These are phyloP conservation scores for Pythium chondricola DNA, from an alignment of 352 stramenopile species.

Conservation along the genomic window DNA sequence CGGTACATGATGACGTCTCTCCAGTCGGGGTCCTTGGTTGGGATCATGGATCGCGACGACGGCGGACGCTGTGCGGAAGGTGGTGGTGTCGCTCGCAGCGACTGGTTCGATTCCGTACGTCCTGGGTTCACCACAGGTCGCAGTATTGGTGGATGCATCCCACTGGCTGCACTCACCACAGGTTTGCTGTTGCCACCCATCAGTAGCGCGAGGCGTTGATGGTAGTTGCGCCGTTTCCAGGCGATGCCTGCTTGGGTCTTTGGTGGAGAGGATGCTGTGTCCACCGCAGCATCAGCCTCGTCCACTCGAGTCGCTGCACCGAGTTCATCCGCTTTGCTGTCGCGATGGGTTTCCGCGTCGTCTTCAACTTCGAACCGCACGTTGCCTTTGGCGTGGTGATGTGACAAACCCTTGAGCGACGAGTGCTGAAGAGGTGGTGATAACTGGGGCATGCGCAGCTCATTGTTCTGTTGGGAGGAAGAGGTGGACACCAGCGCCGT, in stretches of 20 bases:
- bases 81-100: neutral
- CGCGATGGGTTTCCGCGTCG: neutral
- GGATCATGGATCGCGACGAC: conserved; percentile 11
- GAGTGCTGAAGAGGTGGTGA: no score
- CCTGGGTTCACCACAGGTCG: conserved; percentile 12
- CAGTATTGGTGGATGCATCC: neutral
- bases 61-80: neutral
- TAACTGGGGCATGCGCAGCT: no score
- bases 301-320: neutral
- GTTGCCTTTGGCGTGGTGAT: neutral
- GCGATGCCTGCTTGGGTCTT: neutral
- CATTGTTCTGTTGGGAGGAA: neutral
- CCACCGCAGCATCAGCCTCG: neutral
- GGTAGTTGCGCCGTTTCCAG: conserved; percentile 1
- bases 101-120: neutral
- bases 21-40: conserved; percentile 18
- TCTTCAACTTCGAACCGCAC: neutral
- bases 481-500: neutral
- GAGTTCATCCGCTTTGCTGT: neutral
- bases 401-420: neutral
- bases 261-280: neutral
- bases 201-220: conserved; percentile 1
- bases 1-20: conserved; percentile 22
- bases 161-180: no score
- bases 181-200: conserved; percentile 2